Evolutionary conservation across 2,329 filamentous ascomycete species (phyloP), one percentile per base, ranked within the genome.

Genomic region (Fusarium metavorans): DNA sequence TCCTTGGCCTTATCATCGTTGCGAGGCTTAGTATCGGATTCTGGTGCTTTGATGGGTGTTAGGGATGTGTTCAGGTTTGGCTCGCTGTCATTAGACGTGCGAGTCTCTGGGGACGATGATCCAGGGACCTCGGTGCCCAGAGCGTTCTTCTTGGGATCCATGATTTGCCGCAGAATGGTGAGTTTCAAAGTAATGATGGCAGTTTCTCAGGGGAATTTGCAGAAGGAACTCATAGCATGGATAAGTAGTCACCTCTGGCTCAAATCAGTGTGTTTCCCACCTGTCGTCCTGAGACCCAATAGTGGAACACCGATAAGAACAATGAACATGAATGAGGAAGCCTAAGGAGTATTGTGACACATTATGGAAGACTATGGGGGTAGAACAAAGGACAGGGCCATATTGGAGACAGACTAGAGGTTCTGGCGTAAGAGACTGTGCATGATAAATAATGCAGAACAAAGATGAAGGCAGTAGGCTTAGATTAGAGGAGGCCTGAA

Each of bases 321-420:
- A 63, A 11, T 43, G 32, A 60, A 54, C 6, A 14, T 8, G 14
- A 39, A 18, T 32, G 10, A 7, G 20, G 20, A 41, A 25, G 30
- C 9, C 9, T 56, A 13, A 13, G 23, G 20, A 20, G 43, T 14
- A 43, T 37, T 27, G 23, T 37, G 16, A 18, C 20, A 20, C 16
- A 27, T 41, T 6, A 20, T 30, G 43, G 18, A 50, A 32, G 18
- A 30, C n/a, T 6, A 23, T 34, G 7, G 35, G 11, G 3, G 7
- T 5, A 6, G 34, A 34, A 72, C 68, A 72, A 68, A 64, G 59
- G 52, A 61, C 6, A 27, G 20, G 10, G 16, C 10, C 27, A 30
- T 39, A 25, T 34, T 6, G 34, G 25, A 14, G 45, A n/a, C n/a
- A 37, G 30, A 8, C 11, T 4, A 14, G 18, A 20, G 32, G n/a